Evolutionary conservation across 1,284 basidiomycete genomes (phyloP).

Genomic region (Irpex sp.): DNA sequence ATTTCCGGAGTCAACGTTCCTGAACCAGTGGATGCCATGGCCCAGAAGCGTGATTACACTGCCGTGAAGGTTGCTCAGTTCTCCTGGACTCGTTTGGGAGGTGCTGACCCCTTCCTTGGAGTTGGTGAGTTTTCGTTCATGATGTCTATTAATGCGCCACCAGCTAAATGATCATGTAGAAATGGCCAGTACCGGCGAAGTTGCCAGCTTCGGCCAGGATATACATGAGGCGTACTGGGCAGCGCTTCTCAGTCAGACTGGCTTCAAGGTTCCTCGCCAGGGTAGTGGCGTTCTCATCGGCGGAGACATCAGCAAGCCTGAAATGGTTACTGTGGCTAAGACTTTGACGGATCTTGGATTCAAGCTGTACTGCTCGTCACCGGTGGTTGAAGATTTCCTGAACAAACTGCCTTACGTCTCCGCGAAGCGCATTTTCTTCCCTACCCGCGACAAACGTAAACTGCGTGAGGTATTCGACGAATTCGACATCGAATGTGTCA

Average conservation of each 20-base stretch:
- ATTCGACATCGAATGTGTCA: slow-evolving; percentile 92
- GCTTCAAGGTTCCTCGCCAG: slow-evolving; percentile 84
- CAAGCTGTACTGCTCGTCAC: slow-evolving; percentile 88
- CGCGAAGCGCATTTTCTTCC: slow-evolving; percentile 93
- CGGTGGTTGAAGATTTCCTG: slow-evolving; percentile 79
- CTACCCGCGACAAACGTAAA: slow-evolving; percentile 95
- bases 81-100: slow-evolving; percentile 94
- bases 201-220: slow-evolving; percentile 95
- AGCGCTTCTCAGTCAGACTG: slow-evolving; percentile 83
- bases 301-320: slow-evolving; percentile 80
- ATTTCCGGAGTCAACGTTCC: slow-evolving; percentile 91
- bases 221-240: slow-evolving; percentile 98
- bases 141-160: background rate
- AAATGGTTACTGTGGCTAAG: slow-evolving; percentile 80
- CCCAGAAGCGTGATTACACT: slow-evolving; percentile 86
- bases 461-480: slow-evolving; percentile 92
- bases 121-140: slow-evolving; percentile 64
- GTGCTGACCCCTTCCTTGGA: slow-evolving; percentile 96
- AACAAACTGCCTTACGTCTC: slow-evolving; percentile 78
- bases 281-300: slow-evolving; percentile 86
- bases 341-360: slow-evolving; percentile 79
- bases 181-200: slow-evolving; percentile 99
- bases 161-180: slow-evolving; percentile 42
- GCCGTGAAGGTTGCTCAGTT: slow-evolving; percentile 99
- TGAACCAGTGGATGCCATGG: slow-evolving; percentile 92